These are phyloP conservation scores for Nothophaeocryptopus gaeumannii DNA, from an alignment of 2,329 filamentous ascomycete species.

Conservation along the genomic window DNA sequence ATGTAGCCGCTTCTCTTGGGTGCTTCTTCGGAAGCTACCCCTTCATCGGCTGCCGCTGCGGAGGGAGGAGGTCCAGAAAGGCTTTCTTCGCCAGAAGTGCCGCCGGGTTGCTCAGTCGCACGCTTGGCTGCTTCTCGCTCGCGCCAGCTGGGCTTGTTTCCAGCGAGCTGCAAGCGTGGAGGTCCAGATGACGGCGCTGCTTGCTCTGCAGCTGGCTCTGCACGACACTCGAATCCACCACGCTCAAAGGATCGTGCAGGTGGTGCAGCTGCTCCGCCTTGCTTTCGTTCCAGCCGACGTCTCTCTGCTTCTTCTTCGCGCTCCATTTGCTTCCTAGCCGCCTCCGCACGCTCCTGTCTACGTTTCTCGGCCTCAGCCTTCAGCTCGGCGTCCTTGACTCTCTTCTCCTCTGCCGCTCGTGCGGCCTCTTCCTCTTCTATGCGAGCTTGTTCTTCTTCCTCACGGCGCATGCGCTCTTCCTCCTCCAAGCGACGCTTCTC, in stretches of 20 bases:
- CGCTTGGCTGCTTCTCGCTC: slow-evolving; percentile 61
- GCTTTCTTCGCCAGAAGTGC: slow-evolving; percentile 27
- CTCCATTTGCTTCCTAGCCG: slow-evolving; percentile 36
- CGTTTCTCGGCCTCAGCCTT: slow-evolving; percentile 65
- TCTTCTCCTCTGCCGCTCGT: slow-evolving; percentile 74
- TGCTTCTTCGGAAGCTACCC: slow-evolving; percentile 39
- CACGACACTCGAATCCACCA: slow-evolving; percentile 22
- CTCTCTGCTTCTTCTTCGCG: slow-evolving; percentile 86
- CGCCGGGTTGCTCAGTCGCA: slow-evolving; percentile 31
- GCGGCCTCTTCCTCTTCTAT: slow-evolving; percentile 84
- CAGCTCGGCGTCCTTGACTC: slow-evolving; percentile 53
- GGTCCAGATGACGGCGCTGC: slow-evolving; percentile 53
- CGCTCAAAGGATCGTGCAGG: slow-evolving; percentile 40
- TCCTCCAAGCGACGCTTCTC: slow-evolving; percentile 85
- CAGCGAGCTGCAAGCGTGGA: slow-evolving; percentile 59
- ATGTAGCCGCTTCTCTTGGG: slow-evolving; percentile 46
- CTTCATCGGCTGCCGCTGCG: slow-evolving; percentile 29
- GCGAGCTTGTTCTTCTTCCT: slow-evolving; percentile 79
- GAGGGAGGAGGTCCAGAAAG: slow-evolving; percentile 36
- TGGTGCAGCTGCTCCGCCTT: slow-evolving; percentile 38
- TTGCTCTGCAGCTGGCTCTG: slow-evolving; percentile 40
- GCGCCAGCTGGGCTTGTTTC: slow-evolving; percentile 64
- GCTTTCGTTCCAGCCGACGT: slow-evolving; percentile 63
- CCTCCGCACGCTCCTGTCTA: slow-evolving; percentile 52
- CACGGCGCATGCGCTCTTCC: slow-evolving; percentile 70